Percentiles rank a stretch among this genome's conserved stretches.
Conservation (phyloP, 257 asterid genomes). For the Ajuga chamaepitys region DNA sequence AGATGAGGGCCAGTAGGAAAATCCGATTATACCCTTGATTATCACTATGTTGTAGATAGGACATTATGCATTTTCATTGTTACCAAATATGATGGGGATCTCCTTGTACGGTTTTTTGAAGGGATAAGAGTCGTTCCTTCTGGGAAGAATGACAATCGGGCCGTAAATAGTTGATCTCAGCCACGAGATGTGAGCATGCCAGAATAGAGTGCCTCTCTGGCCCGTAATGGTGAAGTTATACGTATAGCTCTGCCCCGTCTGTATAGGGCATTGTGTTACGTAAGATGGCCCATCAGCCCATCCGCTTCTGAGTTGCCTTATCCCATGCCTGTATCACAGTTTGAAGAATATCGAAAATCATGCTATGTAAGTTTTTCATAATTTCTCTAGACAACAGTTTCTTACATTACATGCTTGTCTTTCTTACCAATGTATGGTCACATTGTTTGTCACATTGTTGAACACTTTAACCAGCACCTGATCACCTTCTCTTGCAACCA, state of each 20-base stretch:
- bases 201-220: constrained; percentile 65
- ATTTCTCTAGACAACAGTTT: neutral
- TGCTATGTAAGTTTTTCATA: neutral
- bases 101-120: constrained; percentile 57
- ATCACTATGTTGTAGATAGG: too few relatives aligned
- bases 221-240: constrained; percentile 67
- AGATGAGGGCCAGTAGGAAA: neutral
- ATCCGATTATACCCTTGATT: neutral
- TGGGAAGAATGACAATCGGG: constrained; percentile 52
- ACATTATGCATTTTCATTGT: neutral
- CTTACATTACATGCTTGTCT: neutral
- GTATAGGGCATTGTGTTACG: constrained; percentile 66
- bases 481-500: constrained; percentile 62
- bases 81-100: constrained; percentile 55
- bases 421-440: constrained; percentile 59
- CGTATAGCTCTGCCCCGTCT: constrained; percentile 38
- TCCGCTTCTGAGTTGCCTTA: constrained; percentile 50
- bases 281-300: constrained; percentile 78
- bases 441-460: constrained; percentile 43
- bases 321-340: constrained; percentile 47
- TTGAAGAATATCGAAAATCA: neutral
- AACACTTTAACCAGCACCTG: constrained; percentile 47
- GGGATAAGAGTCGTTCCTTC: constrained; percentile 51
- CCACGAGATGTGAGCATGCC: constrained; percentile 75
- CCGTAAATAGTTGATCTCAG: constrained; percentile 54